These are phyloP conservation scores for Pleurotus cornucopiae DNA, from an alignment of 768 basidiomycete genomes.

Conservation along the genomic window DNA sequence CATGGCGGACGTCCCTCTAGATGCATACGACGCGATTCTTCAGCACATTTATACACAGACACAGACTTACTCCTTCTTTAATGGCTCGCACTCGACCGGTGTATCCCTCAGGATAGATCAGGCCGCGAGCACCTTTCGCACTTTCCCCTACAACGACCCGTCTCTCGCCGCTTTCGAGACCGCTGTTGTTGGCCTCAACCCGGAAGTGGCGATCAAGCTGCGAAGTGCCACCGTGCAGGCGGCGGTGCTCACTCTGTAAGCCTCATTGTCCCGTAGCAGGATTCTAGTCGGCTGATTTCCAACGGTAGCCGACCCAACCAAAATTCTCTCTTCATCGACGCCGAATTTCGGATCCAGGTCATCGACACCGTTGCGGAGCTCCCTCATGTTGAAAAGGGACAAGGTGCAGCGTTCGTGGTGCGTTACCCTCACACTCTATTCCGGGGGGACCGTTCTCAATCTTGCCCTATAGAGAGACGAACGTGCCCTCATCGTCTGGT, in stretches of 20 bases:
- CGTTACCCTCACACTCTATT: slow-evolving; percentile 13
- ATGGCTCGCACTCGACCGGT: slow-evolving; percentile 42
- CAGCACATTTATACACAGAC: slow-evolving; percentile 72
- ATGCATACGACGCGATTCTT: slow-evolving; percentile 73
- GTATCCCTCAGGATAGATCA: slow-evolving; percentile 66
- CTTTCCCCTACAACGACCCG: slow-evolving; percentile 83
- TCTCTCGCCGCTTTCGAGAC: slow-evolving; percentile 75
- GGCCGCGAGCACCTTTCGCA: slow-evolving; percentile 50
- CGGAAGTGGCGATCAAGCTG: slow-evolving; percentile 79
- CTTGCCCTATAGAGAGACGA: slow-evolving; percentile 52
- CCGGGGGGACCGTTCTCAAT: background rate
- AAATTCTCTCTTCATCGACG: slow-evolving; percentile 64
- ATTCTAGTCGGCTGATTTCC: background rate
- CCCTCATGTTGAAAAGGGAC: slow-evolving; percentile 80
- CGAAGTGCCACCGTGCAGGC: slow-evolving; percentile 75
- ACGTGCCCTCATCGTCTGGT: slow-evolving; percentile 78
- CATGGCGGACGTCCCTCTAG: slow-evolving; percentile 19
- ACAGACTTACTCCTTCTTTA: slow-evolving; percentile 31
- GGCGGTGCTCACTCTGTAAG: slow-evolving; percentile 63
- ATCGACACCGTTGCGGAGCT: slow-evolving; percentile 63
- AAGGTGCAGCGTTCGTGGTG: slow-evolving; percentile 80
- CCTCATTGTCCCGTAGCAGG: slow-evolving; percentile 8
- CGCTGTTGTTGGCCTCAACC: slow-evolving; percentile 72
- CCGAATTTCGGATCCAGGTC: slow-evolving; percentile 82
- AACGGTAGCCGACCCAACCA: slow-evolving; percentile 43